Conservation (phyloP, 1,284 basidiomycete species). For the Pseudozyma pruni region DNA sequence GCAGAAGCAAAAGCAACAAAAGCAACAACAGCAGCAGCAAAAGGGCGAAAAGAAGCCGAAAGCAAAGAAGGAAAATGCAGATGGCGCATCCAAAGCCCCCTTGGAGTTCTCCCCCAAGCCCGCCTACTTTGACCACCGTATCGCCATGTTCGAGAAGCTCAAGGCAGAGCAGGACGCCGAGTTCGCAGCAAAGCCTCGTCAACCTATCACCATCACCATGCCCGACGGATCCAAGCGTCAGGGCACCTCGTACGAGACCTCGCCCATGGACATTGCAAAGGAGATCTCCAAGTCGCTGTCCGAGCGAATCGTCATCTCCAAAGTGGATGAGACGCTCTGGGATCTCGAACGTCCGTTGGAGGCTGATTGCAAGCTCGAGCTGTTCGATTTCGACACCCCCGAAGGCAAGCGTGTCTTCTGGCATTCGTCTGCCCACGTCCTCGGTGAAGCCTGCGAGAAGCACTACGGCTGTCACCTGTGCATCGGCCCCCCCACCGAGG, state of each 20-base stretch:
- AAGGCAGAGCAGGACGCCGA: constrained; percentile 87
- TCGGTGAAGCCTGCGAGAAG: constrained; percentile 96
- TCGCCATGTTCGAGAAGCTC: constrained; percentile 88
- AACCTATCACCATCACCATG: constrained; percentile 85
- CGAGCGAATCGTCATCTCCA: constrained; percentile 91
- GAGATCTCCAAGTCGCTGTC: constrained; percentile 87
- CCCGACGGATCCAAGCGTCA: constrained; percentile 86
- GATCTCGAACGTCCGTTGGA: constrained; percentile 95
- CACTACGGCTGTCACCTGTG: constrained; percentile 98
- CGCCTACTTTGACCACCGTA: constrained; percentile 86
- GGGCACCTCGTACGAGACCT: constrained; percentile 94
- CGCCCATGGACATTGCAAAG: constrained; percentile 89
- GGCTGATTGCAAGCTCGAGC: constrained; percentile 79
- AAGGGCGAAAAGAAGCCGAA: constrained; percentile 61
- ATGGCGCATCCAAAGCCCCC: constrained; percentile 46
- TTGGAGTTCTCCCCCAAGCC: constrained; percentile 80
- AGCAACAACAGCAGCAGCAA: constrained; percentile 25
- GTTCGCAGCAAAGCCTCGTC: constrained; percentile 82
- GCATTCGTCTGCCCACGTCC: constrained; percentile 98
- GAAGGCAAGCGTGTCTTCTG: constrained; percentile 92
- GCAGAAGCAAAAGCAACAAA: constrained; percentile 23
- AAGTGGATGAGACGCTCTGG: constrained; percentile 91
- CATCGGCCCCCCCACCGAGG: constrained; percentile 95
- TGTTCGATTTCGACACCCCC: constrained; percentile 93
- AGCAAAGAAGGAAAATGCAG: constrained; percentile 41